phyloP scores from a whole-genome alignment of 164 flowering plant species.

The Vitis cinerea region DNA sequence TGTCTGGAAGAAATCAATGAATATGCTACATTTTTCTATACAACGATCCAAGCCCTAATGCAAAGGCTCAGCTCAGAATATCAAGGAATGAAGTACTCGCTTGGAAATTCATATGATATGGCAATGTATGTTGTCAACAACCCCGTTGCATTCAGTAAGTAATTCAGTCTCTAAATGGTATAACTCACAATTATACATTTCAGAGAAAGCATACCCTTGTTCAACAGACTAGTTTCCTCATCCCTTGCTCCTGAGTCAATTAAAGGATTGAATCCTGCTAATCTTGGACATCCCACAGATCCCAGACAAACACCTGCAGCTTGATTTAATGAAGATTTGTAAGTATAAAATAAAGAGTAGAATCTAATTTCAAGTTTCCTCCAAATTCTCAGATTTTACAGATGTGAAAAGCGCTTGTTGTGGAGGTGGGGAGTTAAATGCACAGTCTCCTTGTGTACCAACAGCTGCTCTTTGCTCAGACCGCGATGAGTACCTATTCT shows the following conservation, averaged over 20 bases:
- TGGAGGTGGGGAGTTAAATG: conserved; percentile 18
- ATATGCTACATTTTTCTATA: conserved; percentile 4
- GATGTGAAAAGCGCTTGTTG: conserved; percentile 21
- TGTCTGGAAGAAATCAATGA: conserved; percentile 11
- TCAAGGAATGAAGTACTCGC: conserved; percentile 18
- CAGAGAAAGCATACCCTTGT: no score
- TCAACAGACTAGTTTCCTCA: no score
- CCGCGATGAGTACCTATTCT: conserved; percentile 22
- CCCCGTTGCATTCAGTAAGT: conserved; percentile 7
- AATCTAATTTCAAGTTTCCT: no score
- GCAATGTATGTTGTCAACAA: conserved; percentile 6
- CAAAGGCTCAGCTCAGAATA: conserved; percentile 1
- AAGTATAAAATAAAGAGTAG: no score
- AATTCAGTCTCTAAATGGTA: neutral
- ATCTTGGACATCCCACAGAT: no score
- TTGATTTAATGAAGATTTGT: no score
- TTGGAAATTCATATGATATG: conserved; percentile 17
- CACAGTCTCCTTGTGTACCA: conserved; percentile 1
- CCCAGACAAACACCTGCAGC: no score
- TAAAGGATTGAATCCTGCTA: no score
- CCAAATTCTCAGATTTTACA: conserved; percentile 12
- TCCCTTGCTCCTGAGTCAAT: no score
- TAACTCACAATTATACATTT: no score
- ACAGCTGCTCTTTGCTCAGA: conserved; percentile 11
- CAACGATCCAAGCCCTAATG: neutral